phyloP scores from a whole-genome alignment of 106 monocot genomes.

The Vanilla planifolia region DNA sequence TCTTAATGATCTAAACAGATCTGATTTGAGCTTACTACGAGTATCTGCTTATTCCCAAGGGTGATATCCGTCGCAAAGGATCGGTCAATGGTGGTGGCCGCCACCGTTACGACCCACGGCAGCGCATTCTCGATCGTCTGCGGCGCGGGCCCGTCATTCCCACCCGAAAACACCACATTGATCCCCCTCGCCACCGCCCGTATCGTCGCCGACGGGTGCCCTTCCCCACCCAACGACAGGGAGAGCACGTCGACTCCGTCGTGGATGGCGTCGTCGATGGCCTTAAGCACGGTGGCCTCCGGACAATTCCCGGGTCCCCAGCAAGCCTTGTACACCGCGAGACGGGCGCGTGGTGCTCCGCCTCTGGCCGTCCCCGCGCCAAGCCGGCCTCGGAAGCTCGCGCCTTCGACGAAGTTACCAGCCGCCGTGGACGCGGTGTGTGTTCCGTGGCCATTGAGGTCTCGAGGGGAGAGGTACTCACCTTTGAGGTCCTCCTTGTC shows the following conservation, averaged over 20 bases:
- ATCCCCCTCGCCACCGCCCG: slow-evolving; percentile 29
- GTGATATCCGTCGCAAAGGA: slow-evolving; percentile 30
- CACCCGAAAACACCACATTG: slow-evolving; percentile 21
- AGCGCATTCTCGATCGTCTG: slow-evolving; percentile 11
- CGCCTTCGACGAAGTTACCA: slow-evolving; percentile 48
- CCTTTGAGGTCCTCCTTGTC: slow-evolving; percentile 64
- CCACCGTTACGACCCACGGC: slow-evolving; percentile 41
- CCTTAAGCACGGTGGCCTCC: slow-evolving; percentile 84
- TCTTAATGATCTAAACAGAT: too few species aligned
- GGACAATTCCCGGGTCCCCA: slow-evolving; percentile 87
- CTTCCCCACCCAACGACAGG: slow-evolving; percentile 76
- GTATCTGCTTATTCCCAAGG: slow-evolving; percentile 24
- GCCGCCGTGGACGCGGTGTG: slow-evolving; percentile 88
- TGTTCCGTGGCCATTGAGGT: slow-evolving; percentile 91
- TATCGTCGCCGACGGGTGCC: too few species aligned
- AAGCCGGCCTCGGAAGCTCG: slow-evolving; percentile 60
- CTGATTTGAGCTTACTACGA: too few species aligned
- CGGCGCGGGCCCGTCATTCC: slow-evolving; percentile 19
- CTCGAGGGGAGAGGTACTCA: slow-evolving; percentile 75
- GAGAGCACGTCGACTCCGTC: slow-evolving; percentile 86
- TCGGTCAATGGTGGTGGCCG: slow-evolving; percentile 32
- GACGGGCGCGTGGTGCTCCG: slow-evolving; percentile 56
- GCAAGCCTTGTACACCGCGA: slow-evolving; percentile 95
- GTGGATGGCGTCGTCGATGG: slow-evolving; percentile 71
- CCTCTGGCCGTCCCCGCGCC: slow-evolving; percentile 84